phyloP scores from a whole-genome alignment of 805 yeast genomes.

The Ogataea haglerorum region DNA sequence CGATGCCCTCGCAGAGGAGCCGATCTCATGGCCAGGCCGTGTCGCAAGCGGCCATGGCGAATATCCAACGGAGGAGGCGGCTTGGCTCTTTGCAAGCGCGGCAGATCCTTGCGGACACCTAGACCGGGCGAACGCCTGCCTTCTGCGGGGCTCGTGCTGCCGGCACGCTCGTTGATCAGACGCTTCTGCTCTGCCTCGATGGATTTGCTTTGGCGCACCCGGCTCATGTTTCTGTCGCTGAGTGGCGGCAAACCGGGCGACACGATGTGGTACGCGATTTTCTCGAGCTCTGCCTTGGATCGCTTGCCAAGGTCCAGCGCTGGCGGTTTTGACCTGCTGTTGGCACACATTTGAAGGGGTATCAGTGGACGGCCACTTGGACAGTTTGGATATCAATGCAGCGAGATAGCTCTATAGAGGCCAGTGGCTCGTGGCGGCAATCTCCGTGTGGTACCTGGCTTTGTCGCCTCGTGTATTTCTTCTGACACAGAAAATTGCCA shows the following conservation, averaged over 20 bases:
- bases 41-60: slow-evolving; percentile 4
- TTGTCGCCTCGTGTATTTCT: not conserved
- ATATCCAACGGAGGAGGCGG: slow-evolving; percentile 24
- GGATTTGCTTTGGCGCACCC: slow-evolving; percentile 20
- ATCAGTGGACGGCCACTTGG: not conserved
- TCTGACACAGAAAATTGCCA: slow-evolving; percentile 4
- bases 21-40: slow-evolving; percentile 11
- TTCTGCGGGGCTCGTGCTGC: slow-evolving; percentile 5
- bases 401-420: not conserved
- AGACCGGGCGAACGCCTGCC: not conserved
- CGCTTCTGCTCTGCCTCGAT: slow-evolving; percentile 24
- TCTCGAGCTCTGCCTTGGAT: slow-evolving; percentile 8
- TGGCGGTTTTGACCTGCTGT: slow-evolving; percentile 10
- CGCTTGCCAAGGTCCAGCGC: slow-evolving; percentile 13
- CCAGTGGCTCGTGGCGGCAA: not conserved
- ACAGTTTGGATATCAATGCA: too few relatives aligned
- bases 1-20: slow-evolving; percentile 16
- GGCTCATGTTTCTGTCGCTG: slow-evolving; percentile 17
- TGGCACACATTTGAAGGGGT: slow-evolving; percentile 7
- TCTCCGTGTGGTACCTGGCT: not conserved
- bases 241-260: slow-evolving; percentile 26
- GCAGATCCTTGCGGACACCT: slow-evolving; percentile 1
- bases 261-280: slow-evolving; percentile 17
- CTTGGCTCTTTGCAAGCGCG: slow-evolving; percentile 18
- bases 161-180: slow-evolving; percentile 17